Evolutionary conservation across 139 green algal genomes (phyloP).

Genomic region (Closterium sp.): DNA sequence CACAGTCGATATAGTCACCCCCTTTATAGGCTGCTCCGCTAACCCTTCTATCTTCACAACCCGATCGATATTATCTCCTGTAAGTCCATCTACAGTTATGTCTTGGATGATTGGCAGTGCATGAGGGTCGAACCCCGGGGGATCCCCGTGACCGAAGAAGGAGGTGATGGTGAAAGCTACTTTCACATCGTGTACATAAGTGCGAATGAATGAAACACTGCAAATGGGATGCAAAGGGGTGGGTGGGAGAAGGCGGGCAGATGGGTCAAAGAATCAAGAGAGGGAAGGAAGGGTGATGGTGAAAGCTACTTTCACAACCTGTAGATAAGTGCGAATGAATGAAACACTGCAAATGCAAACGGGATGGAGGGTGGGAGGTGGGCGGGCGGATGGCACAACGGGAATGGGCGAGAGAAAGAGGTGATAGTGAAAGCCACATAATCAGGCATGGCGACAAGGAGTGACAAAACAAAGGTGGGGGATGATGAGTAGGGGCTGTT

Average conservation of each 20-base stretch:
- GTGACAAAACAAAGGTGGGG: too few relatives aligned
- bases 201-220: conserved; percentile 1
- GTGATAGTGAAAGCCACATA: too few relatives aligned
- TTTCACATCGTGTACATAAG: conserved; percentile 9
- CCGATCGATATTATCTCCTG: background rate
- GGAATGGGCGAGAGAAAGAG: too few relatives aligned
- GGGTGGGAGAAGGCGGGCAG: background rate
- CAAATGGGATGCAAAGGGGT: background rate
- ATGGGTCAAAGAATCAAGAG: too few relatives aligned
- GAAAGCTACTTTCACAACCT: background rate
- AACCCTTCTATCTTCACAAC: background rate
- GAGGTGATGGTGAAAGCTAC: background rate
- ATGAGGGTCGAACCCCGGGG: background rate
- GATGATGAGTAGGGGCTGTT: too few relatives aligned
- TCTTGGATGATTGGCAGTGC: background rate
- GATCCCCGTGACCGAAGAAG: conserved; percentile 10
- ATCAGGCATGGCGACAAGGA: too few relatives aligned
- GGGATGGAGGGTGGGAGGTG: background rate
- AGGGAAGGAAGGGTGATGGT: background rate
- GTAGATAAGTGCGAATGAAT: background rate
- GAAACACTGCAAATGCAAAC: background rate
- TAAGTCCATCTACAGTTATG: background rate
- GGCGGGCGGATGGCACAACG: background rate
- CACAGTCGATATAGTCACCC: background rate
- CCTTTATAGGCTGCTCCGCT: background rate